Conservation (phyloP, 2,329 filamentous ascomycete species). For the Phyllosticta ampelicida region DNA sequence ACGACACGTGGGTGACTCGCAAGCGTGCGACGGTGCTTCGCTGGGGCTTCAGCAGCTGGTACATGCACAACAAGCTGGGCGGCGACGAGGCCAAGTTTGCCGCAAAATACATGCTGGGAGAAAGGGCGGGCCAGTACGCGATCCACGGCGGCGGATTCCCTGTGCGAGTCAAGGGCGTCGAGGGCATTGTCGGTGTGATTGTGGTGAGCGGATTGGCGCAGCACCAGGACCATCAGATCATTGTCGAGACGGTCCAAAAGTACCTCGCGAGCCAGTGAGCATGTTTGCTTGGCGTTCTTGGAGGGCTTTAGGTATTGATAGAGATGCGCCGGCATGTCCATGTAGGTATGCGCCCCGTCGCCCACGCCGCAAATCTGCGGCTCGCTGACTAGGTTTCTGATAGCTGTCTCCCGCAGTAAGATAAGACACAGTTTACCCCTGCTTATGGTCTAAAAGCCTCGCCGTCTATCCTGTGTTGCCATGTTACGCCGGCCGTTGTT, state of each 20-base stretch:
- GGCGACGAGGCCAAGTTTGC: constrained; percentile 56
- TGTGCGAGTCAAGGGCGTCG: constrained; percentile 59
- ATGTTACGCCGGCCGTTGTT: neutral
- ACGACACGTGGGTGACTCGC: constrained; percentile 51
- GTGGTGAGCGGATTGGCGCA: constrained; percentile 68
- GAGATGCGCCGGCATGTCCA: neutral
- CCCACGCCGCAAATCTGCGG: neutral
- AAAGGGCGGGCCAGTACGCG: constrained; percentile 51
- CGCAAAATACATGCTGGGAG: constrained; percentile 52
- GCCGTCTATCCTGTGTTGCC: neutral
- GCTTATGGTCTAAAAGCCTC: neutral
- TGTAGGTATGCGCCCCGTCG: neutral
- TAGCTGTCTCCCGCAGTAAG: neutral
- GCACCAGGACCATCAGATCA: constrained; percentile 65
- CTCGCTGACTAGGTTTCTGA: neutral
- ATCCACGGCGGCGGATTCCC: constrained; percentile 71
- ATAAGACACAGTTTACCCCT: neutral
- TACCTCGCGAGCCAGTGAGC: constrained; percentile 26
- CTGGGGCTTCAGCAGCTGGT: constrained; percentile 61
- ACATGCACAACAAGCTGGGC: constrained; percentile 55
- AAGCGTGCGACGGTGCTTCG: constrained; percentile 64
- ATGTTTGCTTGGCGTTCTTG: too few relatives aligned
- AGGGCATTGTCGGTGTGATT: constrained; percentile 64
- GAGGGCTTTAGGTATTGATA: neutral
- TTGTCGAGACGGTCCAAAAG: constrained; percentile 57